Evolutionary conservation across 805 yeast genomes (phyloP).

Genomic region (Candida maris): DNA sequence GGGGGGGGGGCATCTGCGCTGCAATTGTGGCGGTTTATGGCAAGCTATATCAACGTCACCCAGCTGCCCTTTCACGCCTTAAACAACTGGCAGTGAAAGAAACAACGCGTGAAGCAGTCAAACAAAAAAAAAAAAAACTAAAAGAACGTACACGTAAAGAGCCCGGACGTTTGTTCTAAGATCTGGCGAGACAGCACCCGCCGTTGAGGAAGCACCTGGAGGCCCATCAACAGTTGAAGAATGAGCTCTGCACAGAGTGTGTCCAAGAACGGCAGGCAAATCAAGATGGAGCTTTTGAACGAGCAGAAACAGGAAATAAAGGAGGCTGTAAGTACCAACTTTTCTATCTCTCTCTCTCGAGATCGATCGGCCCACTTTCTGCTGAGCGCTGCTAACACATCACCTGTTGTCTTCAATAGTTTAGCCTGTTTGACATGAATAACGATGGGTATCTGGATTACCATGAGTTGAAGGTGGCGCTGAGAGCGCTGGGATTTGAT

Average conservation of each 20-base stretch:
- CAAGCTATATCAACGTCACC: too few species aligned
- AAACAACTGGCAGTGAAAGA: neutral
- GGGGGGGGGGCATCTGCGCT: too few species aligned
- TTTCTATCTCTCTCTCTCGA: neutral
- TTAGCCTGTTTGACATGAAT: constrained; percentile 87
- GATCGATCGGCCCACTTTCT: too few species aligned
- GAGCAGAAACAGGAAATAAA: constrained; percentile 89
- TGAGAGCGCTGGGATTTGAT: constrained; percentile 91
- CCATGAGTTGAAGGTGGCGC: constrained; percentile 91
- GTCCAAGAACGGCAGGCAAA: constrained; percentile 31
- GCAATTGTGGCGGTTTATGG: neutral
- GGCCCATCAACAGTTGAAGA: too few species aligned
- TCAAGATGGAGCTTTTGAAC: constrained; percentile 65
- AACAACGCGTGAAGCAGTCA: neutral
- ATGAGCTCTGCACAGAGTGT: constrained; percentile 12
- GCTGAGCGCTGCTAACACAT: constrained; percentile 14
- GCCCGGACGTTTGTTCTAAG: neutral
- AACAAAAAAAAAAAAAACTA: neutral
- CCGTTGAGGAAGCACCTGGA: too few species aligned
- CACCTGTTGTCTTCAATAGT: constrained; percentile 29
- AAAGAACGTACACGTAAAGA: constrained; percentile 3
- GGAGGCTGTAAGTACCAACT: constrained; percentile 58
- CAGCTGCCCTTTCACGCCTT: neutral
- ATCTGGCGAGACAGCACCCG: too few species aligned
- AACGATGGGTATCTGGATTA: constrained; percentile 86